Evolutionary conservation across 371 early-diverging fungal genomes (phyloP), one percentile per base, ranked within the genome.

Genomic region (Mortierella sp.): DNA sequence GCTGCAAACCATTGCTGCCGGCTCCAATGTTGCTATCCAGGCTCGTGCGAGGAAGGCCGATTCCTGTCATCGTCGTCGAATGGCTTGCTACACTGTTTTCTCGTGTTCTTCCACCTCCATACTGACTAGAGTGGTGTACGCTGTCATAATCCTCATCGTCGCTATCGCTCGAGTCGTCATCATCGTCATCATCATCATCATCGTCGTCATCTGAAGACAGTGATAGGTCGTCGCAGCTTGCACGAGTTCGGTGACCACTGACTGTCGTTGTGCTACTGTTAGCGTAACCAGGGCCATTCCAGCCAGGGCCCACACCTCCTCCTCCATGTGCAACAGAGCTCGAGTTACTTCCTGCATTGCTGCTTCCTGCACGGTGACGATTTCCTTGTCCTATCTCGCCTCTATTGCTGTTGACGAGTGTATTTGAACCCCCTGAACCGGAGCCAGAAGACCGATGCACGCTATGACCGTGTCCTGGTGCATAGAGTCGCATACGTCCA

Each of bases 101-200:
- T 10, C 70, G 57, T 2, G 61, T 62, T 24, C 61, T 49, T 3
- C 34, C 55, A 28, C 34, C 34, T 34, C 54, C 56, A 19, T 54
- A 49, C n/a, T 54, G 59, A 34, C 46, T 41, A 13, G 49, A n/a
- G 22, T n/a, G 37, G 9, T 45, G 45, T 12, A 34, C 28, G 16
- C 34, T 50, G 24, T 49, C 54, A 31, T 60, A 59, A 34, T 67
- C 63, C 22, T 69, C 77, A 24, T 69, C 76, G n/a, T 68, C 77
- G 28, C 77, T 76, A 31, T 69, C 77, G 1, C 70, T 76, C 53
- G 77, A 69, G 53, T 74, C 64, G 27, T 71, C 71, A 40, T 73
- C 73, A n/a, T 71, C 63, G 19, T 71, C 69, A 29, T 62, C 69
- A 9, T 76, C 77, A 24, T 74, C 73, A 28, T 70, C 63, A 28